Evolutionary conservation across 371 early-diverging fungal species (phyloP), one percentile per base, ranked within the genome.

Genomic region (Rhizopus microsporus): DNA sequence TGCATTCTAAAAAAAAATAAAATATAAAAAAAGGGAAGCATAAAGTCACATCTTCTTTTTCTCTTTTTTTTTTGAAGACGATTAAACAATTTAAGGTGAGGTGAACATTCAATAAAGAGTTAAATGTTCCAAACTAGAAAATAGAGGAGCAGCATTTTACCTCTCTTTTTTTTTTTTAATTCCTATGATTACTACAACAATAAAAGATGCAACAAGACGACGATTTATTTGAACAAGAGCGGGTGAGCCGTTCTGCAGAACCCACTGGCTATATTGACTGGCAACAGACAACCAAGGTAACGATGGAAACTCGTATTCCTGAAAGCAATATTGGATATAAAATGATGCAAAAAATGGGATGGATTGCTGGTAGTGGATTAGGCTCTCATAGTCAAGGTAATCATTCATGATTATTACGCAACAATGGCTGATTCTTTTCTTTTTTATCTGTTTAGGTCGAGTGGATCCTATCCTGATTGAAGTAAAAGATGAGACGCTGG

Each of bases 311-410:
- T 8, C 88, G 71, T 43, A 78, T 87, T 30, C 78, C 86, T 7
- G 67, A 60, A 7, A 52, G 62, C 46, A 89, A 89, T 60, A 51
- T 79, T n/a, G 90, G 90, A 2, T 88, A 78, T 63, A 54, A 69
- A 55, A 61, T 89, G 16, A 54, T 88, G 17, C 65, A 77, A 51
- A 85, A 84, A 58, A 83, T 89, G 84, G 90, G 90, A 0, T 90
- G 90, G 90, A 71, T 62, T 45, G 69, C 64, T 12, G 88, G 88
- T 0, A 74, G 62, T 48, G 89, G 89, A 32, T 69, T 89, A 0
- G 90, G 90, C 15, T 56, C 54, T 32, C 51, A 47, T 23, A 71
- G 70, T 46, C 64, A 81, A 74, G 82, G 84, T 74, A 57, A 40
- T 3, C 10, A 35, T 30, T 40, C 13, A 35, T 1, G 35, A n/a